Conservation (phyloP, 2,329 filamentous ascomycete genomes). For the Hysterium pulicare region DNA sequence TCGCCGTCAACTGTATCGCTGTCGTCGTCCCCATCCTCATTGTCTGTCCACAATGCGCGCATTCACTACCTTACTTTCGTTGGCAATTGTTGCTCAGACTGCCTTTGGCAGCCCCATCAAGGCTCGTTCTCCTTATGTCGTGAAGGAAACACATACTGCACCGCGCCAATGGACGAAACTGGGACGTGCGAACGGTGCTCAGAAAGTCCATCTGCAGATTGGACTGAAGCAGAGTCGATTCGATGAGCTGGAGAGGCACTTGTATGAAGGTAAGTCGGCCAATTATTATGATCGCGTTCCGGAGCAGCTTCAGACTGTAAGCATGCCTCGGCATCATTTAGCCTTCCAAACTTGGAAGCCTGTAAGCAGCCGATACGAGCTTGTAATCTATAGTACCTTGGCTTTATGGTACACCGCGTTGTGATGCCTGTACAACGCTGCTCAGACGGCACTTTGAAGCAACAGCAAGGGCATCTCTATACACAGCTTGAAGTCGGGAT, state of each 20-base stretch:
- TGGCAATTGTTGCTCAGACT: conserved; percentile 24
- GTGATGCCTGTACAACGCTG: too few relatives aligned
- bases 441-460: too few relatives aligned
- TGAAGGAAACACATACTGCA: conserved; percentile 56
- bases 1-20: not conserved
- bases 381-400: too few relatives aligned
- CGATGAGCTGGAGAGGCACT: conserved; percentile 53
- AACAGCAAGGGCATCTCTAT: too few relatives aligned
- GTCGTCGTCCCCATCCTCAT: not conserved
- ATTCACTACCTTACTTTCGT: conserved; percentile 22
- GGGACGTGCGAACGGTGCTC: conserved; percentile 46
- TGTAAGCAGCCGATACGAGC: too few relatives aligned
- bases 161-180: conserved; percentile 51
- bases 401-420: too few relatives aligned
- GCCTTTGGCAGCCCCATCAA: conserved; percentile 36
- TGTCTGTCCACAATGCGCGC: conserved; percentile 17
- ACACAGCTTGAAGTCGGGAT: too few relatives aligned
- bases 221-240: conserved; percentile 58
- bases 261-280: conserved; percentile 45
- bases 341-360: too few relatives aligned
- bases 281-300: too few relatives aligned
- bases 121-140: conserved; percentile 43
- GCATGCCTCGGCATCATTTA: too few relatives aligned
- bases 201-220: conserved; percentile 55
- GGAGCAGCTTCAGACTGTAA: too few relatives aligned